phyloP scores from a whole-genome alignment of 148 eudicot species.

The Camellia japonica region DNA sequence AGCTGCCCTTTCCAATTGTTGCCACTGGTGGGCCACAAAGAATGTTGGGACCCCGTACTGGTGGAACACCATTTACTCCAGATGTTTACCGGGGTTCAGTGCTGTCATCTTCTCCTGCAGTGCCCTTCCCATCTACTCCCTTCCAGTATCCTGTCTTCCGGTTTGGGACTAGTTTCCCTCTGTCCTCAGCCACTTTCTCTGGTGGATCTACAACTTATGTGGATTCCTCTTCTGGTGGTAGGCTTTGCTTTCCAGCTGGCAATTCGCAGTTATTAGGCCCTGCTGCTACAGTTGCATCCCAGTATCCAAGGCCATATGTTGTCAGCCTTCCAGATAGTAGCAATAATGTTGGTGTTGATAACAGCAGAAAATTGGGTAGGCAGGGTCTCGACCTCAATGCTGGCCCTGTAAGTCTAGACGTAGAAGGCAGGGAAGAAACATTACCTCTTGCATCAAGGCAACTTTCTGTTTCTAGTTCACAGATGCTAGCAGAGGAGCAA shows the following conservation, averaged over 20 bases:
- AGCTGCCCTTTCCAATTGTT: slow-evolving; percentile 48
- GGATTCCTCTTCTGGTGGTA: slow-evolving; percentile 57
- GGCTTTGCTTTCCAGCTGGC: slow-evolving; percentile 47
- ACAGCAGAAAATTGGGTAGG: slow-evolving; percentile 55
- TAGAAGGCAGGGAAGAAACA: slow-evolving; percentile 56
- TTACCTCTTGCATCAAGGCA: slow-evolving; percentile 42
- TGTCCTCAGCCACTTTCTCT: slow-evolving; percentile 53
- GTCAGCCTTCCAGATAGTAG: slow-evolving; percentile 58
- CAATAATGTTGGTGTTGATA: slow-evolving; percentile 41
- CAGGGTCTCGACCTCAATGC: slow-evolving; percentile 83
- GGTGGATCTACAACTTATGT: slow-evolving; percentile 55
- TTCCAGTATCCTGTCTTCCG: slow-evolving; percentile 74
- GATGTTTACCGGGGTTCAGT: slow-evolving; percentile 78
- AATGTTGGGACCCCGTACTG: slow-evolving; percentile 43
- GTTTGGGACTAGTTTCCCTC: slow-evolving; percentile 58
- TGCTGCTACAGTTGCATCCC: slow-evolving; percentile 49
- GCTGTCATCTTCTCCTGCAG: slow-evolving; percentile 75
- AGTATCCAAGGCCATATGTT: slow-evolving; percentile 59
- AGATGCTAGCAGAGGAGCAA: slow-evolving; percentile 59
- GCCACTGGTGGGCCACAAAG: slow-evolving; percentile 55
- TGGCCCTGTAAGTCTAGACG: slow-evolving; percentile 59
- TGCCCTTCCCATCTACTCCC: slow-evolving; percentile 43
- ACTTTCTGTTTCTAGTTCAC: slow-evolving; percentile 47
- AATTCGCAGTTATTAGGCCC: slow-evolving; percentile 64
- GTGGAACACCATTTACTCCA: slow-evolving; percentile 41